Conservation (phyloP, 345 rosid species). For the Populus simonii region DNA sequence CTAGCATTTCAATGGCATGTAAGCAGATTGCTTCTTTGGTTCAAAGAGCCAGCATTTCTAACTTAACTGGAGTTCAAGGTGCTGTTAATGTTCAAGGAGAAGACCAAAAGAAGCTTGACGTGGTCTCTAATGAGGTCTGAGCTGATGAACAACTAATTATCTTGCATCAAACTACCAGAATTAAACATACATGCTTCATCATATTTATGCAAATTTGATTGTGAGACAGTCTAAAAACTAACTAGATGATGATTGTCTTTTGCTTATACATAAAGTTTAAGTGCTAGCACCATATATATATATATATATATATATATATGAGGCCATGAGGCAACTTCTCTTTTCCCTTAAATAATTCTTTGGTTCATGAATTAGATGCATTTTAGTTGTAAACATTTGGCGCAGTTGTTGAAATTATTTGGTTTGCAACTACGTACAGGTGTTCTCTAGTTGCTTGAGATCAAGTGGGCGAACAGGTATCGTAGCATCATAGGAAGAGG, state of each 20-base stretch:
- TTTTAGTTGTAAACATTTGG: neutral
- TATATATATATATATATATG: no score
- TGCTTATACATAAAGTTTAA: neutral
- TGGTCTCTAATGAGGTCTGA: conserved; percentile 85
- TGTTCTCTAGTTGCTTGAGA: conserved; percentile 84
- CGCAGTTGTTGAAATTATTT: neutral
- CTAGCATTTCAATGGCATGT: conserved; percentile 92
- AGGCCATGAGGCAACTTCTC: neutral
- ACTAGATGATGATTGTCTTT: neutral
- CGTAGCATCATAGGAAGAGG: conserved; percentile 96
- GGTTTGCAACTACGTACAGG: conserved; percentile 43
- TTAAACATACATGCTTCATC: neutral
- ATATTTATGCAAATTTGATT: neutral
- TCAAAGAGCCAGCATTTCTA: conserved; percentile 83
- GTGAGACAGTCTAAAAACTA: neutral
- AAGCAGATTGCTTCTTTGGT: conserved; percentile 96
- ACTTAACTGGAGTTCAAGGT: conserved; percentile 89
- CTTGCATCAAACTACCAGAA: neutral
- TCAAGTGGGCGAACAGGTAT: conserved; percentile 95
- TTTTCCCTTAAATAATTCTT: neutral
- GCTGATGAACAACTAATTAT: neutral
- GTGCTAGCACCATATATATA: neutral
- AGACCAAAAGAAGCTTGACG: conserved; percentile 97
- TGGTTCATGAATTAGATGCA: neutral
- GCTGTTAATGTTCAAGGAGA: conserved; percentile 93